Base-by-base conservation (phyloP, 2,329 filamentous ascomycete species). In the Hansfordia pulvinata region DNA sequence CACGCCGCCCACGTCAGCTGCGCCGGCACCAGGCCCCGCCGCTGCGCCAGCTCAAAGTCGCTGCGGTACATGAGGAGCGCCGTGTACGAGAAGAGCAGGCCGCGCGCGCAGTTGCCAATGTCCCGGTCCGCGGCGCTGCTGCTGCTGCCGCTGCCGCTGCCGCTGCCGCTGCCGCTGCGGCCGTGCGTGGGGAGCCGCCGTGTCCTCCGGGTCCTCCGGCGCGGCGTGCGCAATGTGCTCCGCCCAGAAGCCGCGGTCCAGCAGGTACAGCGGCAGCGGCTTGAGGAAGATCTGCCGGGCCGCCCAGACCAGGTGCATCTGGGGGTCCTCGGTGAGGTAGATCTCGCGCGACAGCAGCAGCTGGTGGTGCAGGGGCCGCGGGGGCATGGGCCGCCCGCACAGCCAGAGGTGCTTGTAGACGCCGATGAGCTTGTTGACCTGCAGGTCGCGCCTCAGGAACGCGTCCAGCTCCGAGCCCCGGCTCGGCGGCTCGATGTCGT, bases 221-320 rank as follows among this genome's bases (percentile, higher is more conserved):
- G 16, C 23, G 23, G 16, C 23, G 23, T 21, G 33, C 10, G 41
- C 19, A 11, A 46, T 30, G 26, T 44, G 35, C 6, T 25, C 23
- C 4, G 30, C 38, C 57, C 56, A 56, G 35, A 59, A 50, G 10
- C 37, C 29, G 8, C 43, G 40, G 16, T 41, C 43, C 0, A 60
- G 40, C 1, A 62, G 41, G 25, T 49, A 62, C 2, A 39, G 30
- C 1, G 60, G 60, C 2, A 58, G 31, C 1, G 55, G 54, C 30
- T 58, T 58, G 8, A 58, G 23, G 21, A 42, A 48, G 14, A 58
- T 55, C 21, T 49, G 44, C 8, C 46, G 44, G 11, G 43, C 44
- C 24, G 46, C 41, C 54, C 53, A 58, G 17, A 58, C 37, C 22
- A 56, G 47, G 25, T 58, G 54, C 14, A 58, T 39, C 15, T 54